Evolutionary conservation across 371 early-diverging fungal species (phyloP).

Genomic region (Lichtheimia corymbifera): DNA sequence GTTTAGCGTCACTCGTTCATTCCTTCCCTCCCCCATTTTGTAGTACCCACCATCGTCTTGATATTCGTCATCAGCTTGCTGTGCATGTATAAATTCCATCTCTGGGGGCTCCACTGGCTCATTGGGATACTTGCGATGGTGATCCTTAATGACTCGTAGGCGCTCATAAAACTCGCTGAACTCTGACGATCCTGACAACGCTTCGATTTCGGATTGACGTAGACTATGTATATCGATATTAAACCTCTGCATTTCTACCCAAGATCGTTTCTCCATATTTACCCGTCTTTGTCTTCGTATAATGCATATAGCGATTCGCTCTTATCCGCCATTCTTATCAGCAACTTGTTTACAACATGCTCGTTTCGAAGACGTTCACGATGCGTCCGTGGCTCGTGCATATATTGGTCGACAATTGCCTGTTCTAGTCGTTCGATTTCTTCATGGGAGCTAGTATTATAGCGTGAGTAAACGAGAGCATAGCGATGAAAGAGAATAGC

Average conservation of each 20-base stretch:
- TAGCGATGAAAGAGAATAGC: neutral
- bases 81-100: constrained; percentile 61
- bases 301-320: constrained; percentile 61
- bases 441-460: constrained; percentile 70
- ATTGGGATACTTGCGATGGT: constrained; percentile 84
- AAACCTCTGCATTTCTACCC: constrained; percentile 1
- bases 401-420: constrained; percentile 81
- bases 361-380: constrained; percentile 84
- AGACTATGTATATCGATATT: constrained; percentile 30
- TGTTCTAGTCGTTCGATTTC: constrained; percentile 91
- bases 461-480: neutral
- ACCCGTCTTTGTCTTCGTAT: constrained; percentile 80
- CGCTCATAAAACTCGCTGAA: constrained; percentile 89
- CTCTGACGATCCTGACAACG: constrained; percentile 74
- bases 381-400: constrained; percentile 75
- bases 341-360: constrained; percentile 72
- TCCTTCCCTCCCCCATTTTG: neutral
- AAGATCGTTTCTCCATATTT: constrained; percentile 14
- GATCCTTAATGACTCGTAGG: constrained; percentile 79
- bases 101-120: constrained; percentile 80
- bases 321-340: constrained; percentile 73
- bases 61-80: constrained; percentile 56
- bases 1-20: neutral
- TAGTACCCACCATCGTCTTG: constrained; percentile 52
- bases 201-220: constrained; percentile 73